A percentile compares a stretch with the other conserved stretches of the same genome.
Evolutionary conservation across 75 land plant genomes (phyloP).

Genomic region (Cryptomeria japonica): DNA sequence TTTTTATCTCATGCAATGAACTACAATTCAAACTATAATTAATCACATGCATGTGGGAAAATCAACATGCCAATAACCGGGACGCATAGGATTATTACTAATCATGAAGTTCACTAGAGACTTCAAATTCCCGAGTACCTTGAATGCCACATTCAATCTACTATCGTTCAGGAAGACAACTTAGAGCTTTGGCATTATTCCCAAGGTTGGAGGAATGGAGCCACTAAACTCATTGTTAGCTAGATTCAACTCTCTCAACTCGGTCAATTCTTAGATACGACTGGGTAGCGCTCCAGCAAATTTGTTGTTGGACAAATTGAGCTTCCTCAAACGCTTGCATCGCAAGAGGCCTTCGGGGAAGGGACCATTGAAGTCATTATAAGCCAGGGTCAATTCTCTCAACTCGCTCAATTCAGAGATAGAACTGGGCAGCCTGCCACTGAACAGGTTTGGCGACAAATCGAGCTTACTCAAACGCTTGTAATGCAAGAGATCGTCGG

Average conservation of each 20-base stretch:
- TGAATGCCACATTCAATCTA: constrained; percentile 19
- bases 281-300: constrained; percentile 11
- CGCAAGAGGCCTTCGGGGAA: constrained; percentile 17
- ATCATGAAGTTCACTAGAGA: constrained; percentile 14
- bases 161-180: constrained; percentile 22
- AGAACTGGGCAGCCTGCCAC: background rate
- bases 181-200: constrained; percentile 20
- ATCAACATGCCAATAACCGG: too few species aligned
- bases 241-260: constrained; percentile 17
- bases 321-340: constrained; percentile 21
- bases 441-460: constrained; percentile 20
- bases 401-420: too few species aligned
- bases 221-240: constrained; percentile 18
- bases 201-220: constrained; percentile 19
- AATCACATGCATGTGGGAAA: too few species aligned
- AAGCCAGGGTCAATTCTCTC: too few species aligned
- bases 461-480: constrained; percentile 13
- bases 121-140: constrained; percentile 17
- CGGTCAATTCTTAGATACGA: background rate
- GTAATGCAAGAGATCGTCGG: constrained; percentile 4
- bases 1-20: too few species aligned
- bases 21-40: too few species aligned
- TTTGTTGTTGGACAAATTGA: constrained; percentile 14
- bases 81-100: constrained; percentile 17
- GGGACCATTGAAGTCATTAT: background rate